A percentile compares a stretch with the other conserved stretches of the same genome.
Evolutionary conservation across 495 filamentous ascomycete genomes (phyloP).

Genomic region (Aspergillus ellipticus): DNA sequence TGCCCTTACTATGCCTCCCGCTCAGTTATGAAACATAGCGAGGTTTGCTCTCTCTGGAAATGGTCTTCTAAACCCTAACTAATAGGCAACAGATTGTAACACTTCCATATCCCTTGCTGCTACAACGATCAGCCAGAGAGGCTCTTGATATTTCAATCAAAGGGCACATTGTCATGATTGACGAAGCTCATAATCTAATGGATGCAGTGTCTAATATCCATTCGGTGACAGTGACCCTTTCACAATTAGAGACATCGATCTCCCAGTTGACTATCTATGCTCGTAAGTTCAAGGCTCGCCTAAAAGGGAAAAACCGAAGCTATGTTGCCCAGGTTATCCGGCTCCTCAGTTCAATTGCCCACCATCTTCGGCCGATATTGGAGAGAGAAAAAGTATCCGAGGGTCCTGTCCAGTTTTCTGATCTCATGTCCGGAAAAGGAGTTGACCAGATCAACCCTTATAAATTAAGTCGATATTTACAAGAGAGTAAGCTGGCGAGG

Average conservation of each 20-base stretch:
- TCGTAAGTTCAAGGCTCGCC: conserved; percentile 77
- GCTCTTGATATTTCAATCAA: conserved; percentile 82
- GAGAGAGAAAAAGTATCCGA: conserved; percentile 50
- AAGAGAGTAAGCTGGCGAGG: conserved; percentile 87
- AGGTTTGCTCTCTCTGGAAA: conserved; percentile 40
- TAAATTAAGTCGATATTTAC: conserved; percentile 80
- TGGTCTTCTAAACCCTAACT: conserved; percentile 5
- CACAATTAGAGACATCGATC: conserved; percentile 67
- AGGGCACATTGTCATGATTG: conserved; percentile 85
- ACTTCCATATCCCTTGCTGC: conserved; percentile 83
- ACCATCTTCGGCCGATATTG: conserved; percentile 49
- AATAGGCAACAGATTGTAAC: conserved; percentile 71
- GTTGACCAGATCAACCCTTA: conserved; percentile 94
- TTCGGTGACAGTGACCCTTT: conserved; percentile 69
- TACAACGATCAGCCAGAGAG: conserved; percentile 86
- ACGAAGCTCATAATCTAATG: conserved; percentile 98
- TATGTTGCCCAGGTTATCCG: conserved; percentile 85
- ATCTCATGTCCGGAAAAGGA: conserved; percentile 76
- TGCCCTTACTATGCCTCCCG: conserved; percentile 97
- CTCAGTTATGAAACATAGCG: conserved; percentile 73
- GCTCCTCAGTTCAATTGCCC: conserved; percentile 70
- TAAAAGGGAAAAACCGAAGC: conserved; percentile 89
- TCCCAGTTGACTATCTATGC: conserved; percentile 77
- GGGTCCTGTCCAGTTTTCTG: conserved; percentile 62
- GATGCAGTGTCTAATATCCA: conserved; percentile 87